Percentiles rank a stretch among this genome's conserved stretches.
phyloP scores from a whole-genome alignment of 2,329 filamentous ascomycete species.

The Trichoderma sp. region DNA sequence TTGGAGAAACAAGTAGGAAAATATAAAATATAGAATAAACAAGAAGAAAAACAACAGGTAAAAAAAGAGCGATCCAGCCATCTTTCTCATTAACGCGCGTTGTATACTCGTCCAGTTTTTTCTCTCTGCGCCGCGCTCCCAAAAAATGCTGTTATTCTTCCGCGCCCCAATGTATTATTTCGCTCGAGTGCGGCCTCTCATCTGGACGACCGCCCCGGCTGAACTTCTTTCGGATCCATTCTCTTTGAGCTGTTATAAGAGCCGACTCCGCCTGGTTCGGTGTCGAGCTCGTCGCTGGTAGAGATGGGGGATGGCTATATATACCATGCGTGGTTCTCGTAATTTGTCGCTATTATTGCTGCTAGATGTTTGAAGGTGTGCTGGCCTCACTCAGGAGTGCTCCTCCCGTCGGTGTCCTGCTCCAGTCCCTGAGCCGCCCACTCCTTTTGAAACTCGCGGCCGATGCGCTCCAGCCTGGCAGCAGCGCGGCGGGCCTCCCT shows the following conservation, averaged over 20 bases:
- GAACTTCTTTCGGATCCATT: background rate
- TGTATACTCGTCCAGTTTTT: background rate
- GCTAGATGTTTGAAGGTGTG: background rate
- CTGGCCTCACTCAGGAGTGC: conserved; percentile 25
- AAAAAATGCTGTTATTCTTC: background rate
- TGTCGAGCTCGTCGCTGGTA: background rate
- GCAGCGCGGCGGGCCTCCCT: conserved; percentile 53
- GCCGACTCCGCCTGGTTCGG: conserved; percentile 16
- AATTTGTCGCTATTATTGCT: background rate
- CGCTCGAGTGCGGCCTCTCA: background rate
- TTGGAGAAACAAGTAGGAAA: background rate
- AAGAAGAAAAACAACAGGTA: background rate
- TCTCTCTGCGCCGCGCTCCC: background rate
- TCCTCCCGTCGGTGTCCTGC: conserved; percentile 25
- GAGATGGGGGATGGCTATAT: background rate
- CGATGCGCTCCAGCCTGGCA: conserved; percentile 52
- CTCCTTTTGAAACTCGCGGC: conserved; percentile 52
- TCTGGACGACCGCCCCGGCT: background rate
- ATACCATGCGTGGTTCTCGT: background rate
- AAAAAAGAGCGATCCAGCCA: background rate
- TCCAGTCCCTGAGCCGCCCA: conserved; percentile 41
- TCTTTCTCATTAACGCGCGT: conserved; percentile 4
- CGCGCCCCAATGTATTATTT: background rate
- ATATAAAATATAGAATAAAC: background rate
- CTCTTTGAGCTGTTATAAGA: background rate